These are phyloP conservation scores for Trichoderma semiorbis DNA, from an alignment of 2,329 filamentous ascomycete genomes.

Conservation along the genomic window DNA sequence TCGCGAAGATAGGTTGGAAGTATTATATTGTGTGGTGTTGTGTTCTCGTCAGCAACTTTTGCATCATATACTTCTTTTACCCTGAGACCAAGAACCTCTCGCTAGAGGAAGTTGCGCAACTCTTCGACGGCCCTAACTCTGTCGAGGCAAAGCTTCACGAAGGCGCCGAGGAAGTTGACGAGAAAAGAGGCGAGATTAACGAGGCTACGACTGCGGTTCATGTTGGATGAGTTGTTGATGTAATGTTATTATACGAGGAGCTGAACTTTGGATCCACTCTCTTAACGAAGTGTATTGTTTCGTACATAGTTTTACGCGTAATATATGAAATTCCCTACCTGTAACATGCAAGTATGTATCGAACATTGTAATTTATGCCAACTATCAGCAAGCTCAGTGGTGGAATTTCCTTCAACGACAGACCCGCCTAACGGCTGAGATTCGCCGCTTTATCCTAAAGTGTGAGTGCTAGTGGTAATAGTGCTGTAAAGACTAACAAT, in stretches of 20 bases:
- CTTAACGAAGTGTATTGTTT: not conserved
- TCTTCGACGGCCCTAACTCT: not conserved
- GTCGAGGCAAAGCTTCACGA: slow-evolving; percentile 1
- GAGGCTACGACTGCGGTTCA: not conserved
- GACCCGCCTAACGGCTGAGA: not conserved
- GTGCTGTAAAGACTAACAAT: not conserved
- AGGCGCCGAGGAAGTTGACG: not conserved
- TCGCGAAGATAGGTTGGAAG: not conserved
- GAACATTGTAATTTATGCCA: not conserved
- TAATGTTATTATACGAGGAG: not conserved
- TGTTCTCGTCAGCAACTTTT: slow-evolving; percentile 14
- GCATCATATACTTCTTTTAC: slow-evolving; percentile 46
- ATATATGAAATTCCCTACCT: not conserved
- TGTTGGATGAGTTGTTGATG: not conserved
- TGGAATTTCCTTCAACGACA: not conserved
- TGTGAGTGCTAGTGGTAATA: not conserved
- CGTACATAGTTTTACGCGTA: not conserved
- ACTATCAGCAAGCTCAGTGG: not conserved
- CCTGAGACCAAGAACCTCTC: slow-evolving; percentile 49
- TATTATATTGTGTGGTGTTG: slow-evolving; percentile 25
- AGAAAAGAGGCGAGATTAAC: not conserved
- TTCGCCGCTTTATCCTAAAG: not conserved
- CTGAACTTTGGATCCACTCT: not conserved
- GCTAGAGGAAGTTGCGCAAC: not conserved
- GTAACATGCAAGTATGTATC: not conserved